Conservation (phyloP, 2,329 filamentous ascomycete genomes). For the Coniochaeta sp. region DNA sequence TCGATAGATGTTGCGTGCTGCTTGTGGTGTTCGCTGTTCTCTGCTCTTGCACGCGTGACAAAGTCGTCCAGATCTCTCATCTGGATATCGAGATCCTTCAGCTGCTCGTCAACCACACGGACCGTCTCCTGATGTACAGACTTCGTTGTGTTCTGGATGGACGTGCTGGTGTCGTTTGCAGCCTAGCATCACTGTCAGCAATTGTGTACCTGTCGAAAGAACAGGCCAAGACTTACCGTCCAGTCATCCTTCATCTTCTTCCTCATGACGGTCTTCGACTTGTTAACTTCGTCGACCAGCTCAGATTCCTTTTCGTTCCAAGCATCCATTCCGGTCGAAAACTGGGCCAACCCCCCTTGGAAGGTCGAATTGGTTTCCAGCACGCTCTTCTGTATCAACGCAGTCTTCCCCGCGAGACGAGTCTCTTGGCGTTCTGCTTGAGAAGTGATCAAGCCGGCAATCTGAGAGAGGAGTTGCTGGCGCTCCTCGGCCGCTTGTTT, state of each 20-base stretch:
- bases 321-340: slow-evolving; percentile 62
- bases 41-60: slow-evolving; percentile 69
- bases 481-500: slow-evolving; percentile 66
- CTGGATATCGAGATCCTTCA: slow-evolving; percentile 77
- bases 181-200: slow-evolving; percentile 30
- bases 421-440: slow-evolving; percentile 68
- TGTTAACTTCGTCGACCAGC: slow-evolving; percentile 63
- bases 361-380: slow-evolving; percentile 56
- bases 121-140: slow-evolving; percentile 88
- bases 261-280: slow-evolving; percentile 72
- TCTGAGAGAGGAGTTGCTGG: slow-evolving; percentile 65
- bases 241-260: slow-evolving; percentile 80
- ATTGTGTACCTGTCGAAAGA: slow-evolving; percentile 20
- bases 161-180: slow-evolving; percentile 72
- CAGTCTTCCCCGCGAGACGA: slow-evolving; percentile 58
- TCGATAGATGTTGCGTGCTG: slow-evolving; percentile 61
- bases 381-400: slow-evolving; percentile 57
- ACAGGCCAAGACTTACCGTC: slow-evolving; percentile 57
- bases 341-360: slow-evolving; percentile 56
- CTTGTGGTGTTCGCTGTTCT: slow-evolving; percentile 72
- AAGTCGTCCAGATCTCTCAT: slow-evolving; percentile 89
- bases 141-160: slow-evolving; percentile 75
- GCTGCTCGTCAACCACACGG: slow-evolving; percentile 82
- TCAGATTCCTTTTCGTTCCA: slow-evolving; percentile 65
- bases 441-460: slow-evolving; percentile 66